phyloP scores from a whole-genome alignment of 805 yeast genomes.

The Candida methanosorbosa region DNA sequence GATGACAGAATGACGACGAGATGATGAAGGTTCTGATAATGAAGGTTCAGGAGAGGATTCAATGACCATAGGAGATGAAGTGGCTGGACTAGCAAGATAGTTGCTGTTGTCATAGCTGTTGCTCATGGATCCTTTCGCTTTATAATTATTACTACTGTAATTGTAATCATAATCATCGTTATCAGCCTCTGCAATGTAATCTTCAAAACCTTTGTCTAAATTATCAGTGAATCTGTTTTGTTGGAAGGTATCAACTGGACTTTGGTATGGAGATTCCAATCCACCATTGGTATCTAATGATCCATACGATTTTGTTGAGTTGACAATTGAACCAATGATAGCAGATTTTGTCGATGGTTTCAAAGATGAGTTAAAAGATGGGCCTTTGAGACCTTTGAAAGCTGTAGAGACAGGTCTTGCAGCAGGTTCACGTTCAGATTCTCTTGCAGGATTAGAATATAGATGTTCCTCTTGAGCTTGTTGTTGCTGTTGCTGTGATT shows the following conservation, averaged over 20 bases:
- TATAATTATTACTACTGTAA: not conserved
- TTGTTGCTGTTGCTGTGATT: too few relatives aligned
- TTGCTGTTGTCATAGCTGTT: too few relatives aligned
- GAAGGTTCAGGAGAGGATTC: not conserved
- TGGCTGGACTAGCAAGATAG: not conserved
- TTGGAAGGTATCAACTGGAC: not conserved
- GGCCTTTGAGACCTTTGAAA: conserved; percentile 54
- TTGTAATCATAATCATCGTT: conserved; percentile 1
- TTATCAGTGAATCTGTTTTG: not conserved
- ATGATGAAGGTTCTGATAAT: not conserved
- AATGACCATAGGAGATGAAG: not conserved
- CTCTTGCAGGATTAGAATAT: too few relatives aligned
- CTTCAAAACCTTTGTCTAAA: conserved; percentile 15
- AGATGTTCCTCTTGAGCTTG: too few relatives aligned
- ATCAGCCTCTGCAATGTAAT: conserved; percentile 9
- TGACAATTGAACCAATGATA: conserved; percentile 18
- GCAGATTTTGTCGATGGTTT: conserved; percentile 20
- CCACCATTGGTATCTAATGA: conserved; percentile 3
- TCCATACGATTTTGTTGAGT: conserved; percentile 26
- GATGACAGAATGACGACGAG: not conserved
- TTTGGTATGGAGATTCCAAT: too few relatives aligned
- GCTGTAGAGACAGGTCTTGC: conserved; percentile 39
- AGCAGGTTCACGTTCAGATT: too few relatives aligned
- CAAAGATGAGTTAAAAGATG: conserved; percentile 34
- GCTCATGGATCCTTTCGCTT: too few relatives aligned